Base-by-base conservation (phyloP, 345 rosid species). In the Angophora floribunda region DNA sequence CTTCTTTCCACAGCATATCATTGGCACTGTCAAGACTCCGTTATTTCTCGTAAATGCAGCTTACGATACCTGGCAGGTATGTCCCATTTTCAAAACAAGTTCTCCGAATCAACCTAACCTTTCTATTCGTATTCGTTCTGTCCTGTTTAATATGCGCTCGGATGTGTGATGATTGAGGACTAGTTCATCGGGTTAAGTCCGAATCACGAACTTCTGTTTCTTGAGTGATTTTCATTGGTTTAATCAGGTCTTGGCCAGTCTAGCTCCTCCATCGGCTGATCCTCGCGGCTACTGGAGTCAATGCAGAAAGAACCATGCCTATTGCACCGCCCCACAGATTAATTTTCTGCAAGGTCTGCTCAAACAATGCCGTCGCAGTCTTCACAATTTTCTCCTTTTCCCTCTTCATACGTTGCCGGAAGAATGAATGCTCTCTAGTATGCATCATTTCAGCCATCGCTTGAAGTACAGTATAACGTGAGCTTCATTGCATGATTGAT, bases 1-100 rank as follows among this genome's bases (percentile, higher is more conserved):
- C 89, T 93, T 94, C 91, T 94, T 94, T 89, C 95, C 96, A 41
- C 95, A 94, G 89, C 92, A 92, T 88, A 32, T 92, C 45, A 94
- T 94, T 59, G 90, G 88, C 86, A 87, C 67, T 41, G 86, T 93
- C 5, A 90, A 53, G 82, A 92, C 94, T 12, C 95, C 94, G 2
- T 47, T 93, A 52, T 94, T 94, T 89, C 89, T 94, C 84, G 89
- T 93, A 75, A 93, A 93, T 63, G 89, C 96, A 87, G 96, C 95
- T 52, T 94, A 94, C 84, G 95, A 94, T 90, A 82, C 92, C 41
- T 94, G 95, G 96, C 95, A 94, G 95, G 96, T 92, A 90, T 75
- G 89, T 67, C 65, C 50, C 19, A 13, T 15, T 85, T 47, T 47
- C 11, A 24, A 59, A 45, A 45, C 45, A 22, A 86, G 24, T 75